Percentiles rank a stretch among this genome's conserved stretches.
These are phyloP conservation scores for Scedosporium aurantiacum DNA, from an alignment of 2,329 filamentous ascomycete genomes.

Conservation along the genomic window DNA sequence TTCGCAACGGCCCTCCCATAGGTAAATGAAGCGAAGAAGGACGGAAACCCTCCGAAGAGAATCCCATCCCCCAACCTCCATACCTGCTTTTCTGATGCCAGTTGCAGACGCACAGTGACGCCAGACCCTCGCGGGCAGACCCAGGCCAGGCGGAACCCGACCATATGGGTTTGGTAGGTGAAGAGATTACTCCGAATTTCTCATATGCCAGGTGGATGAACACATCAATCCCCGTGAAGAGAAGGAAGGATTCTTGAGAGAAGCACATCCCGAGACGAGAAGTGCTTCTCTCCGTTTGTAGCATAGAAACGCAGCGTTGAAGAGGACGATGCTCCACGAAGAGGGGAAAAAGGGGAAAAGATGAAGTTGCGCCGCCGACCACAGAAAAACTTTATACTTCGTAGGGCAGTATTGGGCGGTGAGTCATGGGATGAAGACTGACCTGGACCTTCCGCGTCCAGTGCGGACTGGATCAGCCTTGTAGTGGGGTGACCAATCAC, in stretches of 20 bases:
- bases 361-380: slow-evolving; percentile 3
- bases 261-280: slow-evolving; percentile 17
- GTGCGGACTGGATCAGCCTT: background rate
- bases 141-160: slow-evolving; percentile 17
- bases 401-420: slow-evolving; percentile 1
- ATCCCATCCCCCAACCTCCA: background rate
- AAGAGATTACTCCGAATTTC: slow-evolving; percentile 99
- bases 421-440: background rate
- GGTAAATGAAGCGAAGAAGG: slow-evolving; percentile 30
- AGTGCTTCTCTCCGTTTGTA: slow-evolving; percentile 53
- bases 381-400: background rate
- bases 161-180: slow-evolving; percentile 19
- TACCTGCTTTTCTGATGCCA: slow-evolving; percentile 7
- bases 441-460: too few relatives aligned
- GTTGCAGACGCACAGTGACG: slow-evolving; percentile 72
- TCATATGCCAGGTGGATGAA: slow-evolving; percentile 57
- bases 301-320: slow-evolving; percentile 95
- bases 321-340: slow-evolving; percentile 61
- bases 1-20: slow-evolving; percentile 90
- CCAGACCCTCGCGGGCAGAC: slow-evolving; percentile 79
- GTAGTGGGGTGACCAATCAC: background rate
- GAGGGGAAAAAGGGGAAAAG: slow-evolving; percentile 20
- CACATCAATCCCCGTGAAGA: slow-evolving; percentile 10
- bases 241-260: slow-evolving; percentile 14
- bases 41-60: background rate